Base-by-base conservation (phyloP, 2,329 filamentous ascomycete species). In the Nemania abortiva region DNA sequence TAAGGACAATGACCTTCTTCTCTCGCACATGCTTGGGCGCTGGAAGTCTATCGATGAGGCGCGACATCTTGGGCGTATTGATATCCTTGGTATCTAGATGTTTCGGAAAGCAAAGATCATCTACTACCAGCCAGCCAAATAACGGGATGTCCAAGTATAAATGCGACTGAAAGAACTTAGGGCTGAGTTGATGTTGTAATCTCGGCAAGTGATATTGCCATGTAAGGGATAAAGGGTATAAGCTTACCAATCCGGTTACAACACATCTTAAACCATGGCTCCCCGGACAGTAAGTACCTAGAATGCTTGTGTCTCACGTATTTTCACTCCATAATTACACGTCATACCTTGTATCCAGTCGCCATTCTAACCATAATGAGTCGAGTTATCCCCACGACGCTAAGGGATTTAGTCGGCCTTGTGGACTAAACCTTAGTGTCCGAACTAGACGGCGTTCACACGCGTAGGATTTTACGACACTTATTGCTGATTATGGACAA, bases 1-100 rank as follows among this genome's bases (percentile, higher is more conserved):
- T 73, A 5, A 73, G 68, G 10, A 74, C 70, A 31, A 74, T 71
- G 4, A 74, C 62, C 42, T 71, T 73, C 66, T 74, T 74, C 57
- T 73, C 70, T 6, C 47, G 60, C 42, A 70, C 50, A 47, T 62
- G 45, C 31, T 56, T 47, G 10, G 73, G 73, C 18, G 57, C 54
- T 13, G 73, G 70, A 37, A 74, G 68, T 31, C 47, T 70, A 45
- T 73, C 73, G 20, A 74, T 73, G 10, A 72, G 63, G 9, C 73
- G 73, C 18, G 71, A 64, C 71, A 74, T 74, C 9, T 27, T 65
- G 10, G 20, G 4, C 11, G 42, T 49, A 13, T n/a, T 27, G 15
- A 13, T 20, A 39, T 49, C 9, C 9, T 60, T 6, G 18, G 20
- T 42, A 4, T 11, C 10, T 56, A 42, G 11, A 31, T 34, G 11